Evolutionary conservation across 495 filamentous ascomycete genomes (phyloP).

Genomic region (Glarea lozoyensis): DNA sequence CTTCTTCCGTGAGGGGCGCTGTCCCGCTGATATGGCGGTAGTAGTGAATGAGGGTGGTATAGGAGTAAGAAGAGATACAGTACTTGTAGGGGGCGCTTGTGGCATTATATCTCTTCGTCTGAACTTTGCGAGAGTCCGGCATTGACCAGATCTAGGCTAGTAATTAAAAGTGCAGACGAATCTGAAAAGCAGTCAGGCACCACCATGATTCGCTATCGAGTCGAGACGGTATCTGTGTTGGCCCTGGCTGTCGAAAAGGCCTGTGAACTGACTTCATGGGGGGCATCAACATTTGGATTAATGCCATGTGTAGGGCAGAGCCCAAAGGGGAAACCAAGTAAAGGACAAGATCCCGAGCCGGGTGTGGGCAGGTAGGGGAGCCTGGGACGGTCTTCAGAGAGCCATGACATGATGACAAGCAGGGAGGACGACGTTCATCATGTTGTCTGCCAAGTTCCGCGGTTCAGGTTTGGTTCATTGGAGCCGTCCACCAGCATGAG

Average conservation of each 20-base stretch:
- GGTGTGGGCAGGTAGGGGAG: neutral
- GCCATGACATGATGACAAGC: too few relatives aligned
- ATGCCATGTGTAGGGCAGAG: constrained; percentile 8
- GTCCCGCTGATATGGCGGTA: constrained; percentile 16
- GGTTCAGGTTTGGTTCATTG: too few relatives aligned
- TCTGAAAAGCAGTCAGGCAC: constrained; percentile 13
- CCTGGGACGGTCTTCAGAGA: too few relatives aligned
- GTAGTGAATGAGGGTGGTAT: constrained; percentile 12
- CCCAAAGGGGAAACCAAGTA: constrained; percentile 17
- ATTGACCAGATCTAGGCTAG: constrained; percentile 15
- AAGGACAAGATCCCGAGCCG: constrained; percentile 12
- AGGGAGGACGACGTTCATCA: too few relatives aligned
- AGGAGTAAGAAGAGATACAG: constrained; percentile 11
- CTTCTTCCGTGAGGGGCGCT: constrained; percentile 24
- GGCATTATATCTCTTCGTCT: constrained; percentile 24
- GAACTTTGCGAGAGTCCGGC: constrained; percentile 16
- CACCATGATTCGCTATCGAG: constrained; percentile 17
- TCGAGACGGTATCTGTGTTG: constrained; percentile 19
- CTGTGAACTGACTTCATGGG: constrained; percentile 7
- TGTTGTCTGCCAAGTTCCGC: too few relatives aligned
- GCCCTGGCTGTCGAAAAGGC: constrained; percentile 10
- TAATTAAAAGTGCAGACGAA: constrained; percentile 20
- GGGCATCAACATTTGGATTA: constrained; percentile 11
- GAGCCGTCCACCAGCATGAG: constrained; percentile 8
- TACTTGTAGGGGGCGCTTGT: constrained; percentile 17